Evolutionary conservation across 305 asterid genomes (phyloP).

Genomic region (Withania somnifera): DNA sequence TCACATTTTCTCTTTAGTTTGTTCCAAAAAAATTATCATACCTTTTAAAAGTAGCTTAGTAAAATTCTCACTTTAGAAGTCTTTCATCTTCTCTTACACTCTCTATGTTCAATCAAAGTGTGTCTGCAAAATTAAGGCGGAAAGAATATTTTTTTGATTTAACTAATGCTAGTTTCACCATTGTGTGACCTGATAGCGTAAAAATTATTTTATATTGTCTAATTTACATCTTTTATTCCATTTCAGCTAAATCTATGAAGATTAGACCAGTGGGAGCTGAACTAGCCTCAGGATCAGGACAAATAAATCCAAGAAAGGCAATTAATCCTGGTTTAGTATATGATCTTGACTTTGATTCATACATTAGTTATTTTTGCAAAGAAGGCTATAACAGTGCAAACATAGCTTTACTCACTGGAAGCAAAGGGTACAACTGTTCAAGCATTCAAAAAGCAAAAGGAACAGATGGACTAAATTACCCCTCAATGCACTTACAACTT

Average conservation of each 20-base stretch:
- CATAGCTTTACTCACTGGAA: slow-evolving; percentile 38
- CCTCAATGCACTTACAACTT: slow-evolving; percentile 50
- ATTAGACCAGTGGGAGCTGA: slow-evolving; percentile 33
- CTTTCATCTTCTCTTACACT: neutral
- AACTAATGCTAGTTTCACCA: neutral
- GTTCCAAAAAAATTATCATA: neutral
- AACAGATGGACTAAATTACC: slow-evolving; percentile 68
- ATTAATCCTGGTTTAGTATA: slow-evolving; percentile 68
- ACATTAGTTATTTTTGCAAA: slow-evolving; percentile 58
- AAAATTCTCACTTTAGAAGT: neutral
- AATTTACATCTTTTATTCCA: neutral
- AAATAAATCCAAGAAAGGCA: slow-evolving; percentile 48
- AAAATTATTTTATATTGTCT: too few relatives aligned
- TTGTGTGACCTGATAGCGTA: neutral
- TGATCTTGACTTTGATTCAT: slow-evolving; percentile 31
- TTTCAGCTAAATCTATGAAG: slow-evolving; percentile 50
- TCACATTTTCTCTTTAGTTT: neutral
- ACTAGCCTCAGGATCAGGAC: slow-evolving; percentile 67
- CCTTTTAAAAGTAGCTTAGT: neutral
- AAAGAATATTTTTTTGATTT: neutral
- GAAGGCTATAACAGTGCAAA: slow-evolving; percentile 37
- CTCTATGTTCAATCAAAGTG: neutral
- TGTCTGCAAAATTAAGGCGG: neutral
- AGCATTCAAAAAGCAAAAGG: slow-evolving; percentile 30
- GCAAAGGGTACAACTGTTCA: slow-evolving; percentile 34